Base-by-base conservation (phyloP, 2,329 filamentous ascomycete species). In the Tolypocladium ovalisporum region DNA sequence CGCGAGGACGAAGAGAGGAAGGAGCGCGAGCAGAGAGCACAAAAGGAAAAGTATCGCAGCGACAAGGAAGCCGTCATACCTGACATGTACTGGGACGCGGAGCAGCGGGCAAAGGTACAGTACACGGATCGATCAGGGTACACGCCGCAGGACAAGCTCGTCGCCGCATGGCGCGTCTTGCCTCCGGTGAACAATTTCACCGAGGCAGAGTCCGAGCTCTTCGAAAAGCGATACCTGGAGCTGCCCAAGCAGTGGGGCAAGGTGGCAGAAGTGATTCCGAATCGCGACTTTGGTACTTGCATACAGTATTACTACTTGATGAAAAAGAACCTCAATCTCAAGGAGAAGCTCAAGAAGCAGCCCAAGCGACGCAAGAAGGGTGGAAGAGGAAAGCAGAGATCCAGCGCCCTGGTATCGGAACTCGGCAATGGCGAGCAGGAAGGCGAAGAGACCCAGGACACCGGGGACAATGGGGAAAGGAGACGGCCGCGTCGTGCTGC, bases 251-350 rank as follows among this genome's bases (percentile, higher is more conserved):
- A 91, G 66, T 94, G 88, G 88, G 87, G 88, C 57, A 85, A 83
- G 64, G 85, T 94, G 58, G 87, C 89, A 6, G 83, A 87, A 58
- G 78, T 79, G 29, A 73, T 93, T 7, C 80, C 81, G 0, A 78
- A 80, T 35, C 83, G 89, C 29, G 85, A 88, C 64, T 91, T 90
- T 70, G 86, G 87, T 62, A 83, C 88, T 52, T 90, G 87, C 70
- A 94, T 94, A 63, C 87, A 90, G 67, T 90, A 92, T 70, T 94
- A 94, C 71, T 94, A 94, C 70, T 79, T 89, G 61, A 89, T 87
- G 67, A 94, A 85, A 73, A 87, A 87, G 73, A 79, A 85, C 52
- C 81, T 85, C 47, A 86, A 89, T 61, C 85, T 92, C 60, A 90
- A 92, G 68, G 87, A 89, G 66, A 89, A 88, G 71, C 77, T 87